Evolutionary conservation across 345 rosid genomes (phyloP).

Genomic region (Lumnitzera littorea): DNA sequence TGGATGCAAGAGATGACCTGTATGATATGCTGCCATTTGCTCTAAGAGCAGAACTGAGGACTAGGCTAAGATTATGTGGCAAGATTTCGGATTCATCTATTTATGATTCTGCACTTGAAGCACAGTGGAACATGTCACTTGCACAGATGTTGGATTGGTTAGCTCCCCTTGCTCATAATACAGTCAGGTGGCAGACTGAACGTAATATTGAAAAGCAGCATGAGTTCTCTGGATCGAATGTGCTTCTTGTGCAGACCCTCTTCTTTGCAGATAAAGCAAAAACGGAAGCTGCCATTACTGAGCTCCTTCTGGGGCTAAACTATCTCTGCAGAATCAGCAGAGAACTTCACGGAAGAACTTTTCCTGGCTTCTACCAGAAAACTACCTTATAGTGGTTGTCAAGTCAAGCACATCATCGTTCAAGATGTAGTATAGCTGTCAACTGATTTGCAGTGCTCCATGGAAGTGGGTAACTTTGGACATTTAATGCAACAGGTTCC

Average conservation of each 20-base stretch:
- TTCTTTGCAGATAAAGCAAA: conserved; percentile 49
- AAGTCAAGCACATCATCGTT: conserved; percentile 4
- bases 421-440: neutral
- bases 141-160: conserved; percentile 45
- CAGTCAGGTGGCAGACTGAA: conserved; percentile 50
- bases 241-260: conserved; percentile 56
- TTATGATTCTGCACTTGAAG: conserved; percentile 35
- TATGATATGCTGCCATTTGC: conserved; percentile 46
- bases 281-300: conserved; percentile 55
- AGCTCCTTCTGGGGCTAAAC: conserved; percentile 58
- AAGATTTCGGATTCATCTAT: conserved; percentile 25
- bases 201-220: conserved; percentile 45
- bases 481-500: too few relatives aligned
- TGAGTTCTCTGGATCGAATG: conserved; percentile 30
- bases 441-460: too few relatives aligned
- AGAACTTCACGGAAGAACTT: conserved; percentile 13
- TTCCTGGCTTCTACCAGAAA: conserved; percentile 2
- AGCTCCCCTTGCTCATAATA: conserved; percentile 54
- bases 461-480: too few relatives aligned
- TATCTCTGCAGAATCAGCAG: conserved; percentile 30
- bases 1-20: conserved; percentile 40
- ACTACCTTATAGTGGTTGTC: conserved; percentile 1
- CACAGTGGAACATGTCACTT: conserved; percentile 36
- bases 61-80: conserved; percentile 28
- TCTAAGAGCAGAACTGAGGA: conserved; percentile 30